These are phyloP conservation scores for Leccinum obscurum DNA, from an alignment of 768 basidiomycete genomes.

Conservation along the genomic window DNA sequence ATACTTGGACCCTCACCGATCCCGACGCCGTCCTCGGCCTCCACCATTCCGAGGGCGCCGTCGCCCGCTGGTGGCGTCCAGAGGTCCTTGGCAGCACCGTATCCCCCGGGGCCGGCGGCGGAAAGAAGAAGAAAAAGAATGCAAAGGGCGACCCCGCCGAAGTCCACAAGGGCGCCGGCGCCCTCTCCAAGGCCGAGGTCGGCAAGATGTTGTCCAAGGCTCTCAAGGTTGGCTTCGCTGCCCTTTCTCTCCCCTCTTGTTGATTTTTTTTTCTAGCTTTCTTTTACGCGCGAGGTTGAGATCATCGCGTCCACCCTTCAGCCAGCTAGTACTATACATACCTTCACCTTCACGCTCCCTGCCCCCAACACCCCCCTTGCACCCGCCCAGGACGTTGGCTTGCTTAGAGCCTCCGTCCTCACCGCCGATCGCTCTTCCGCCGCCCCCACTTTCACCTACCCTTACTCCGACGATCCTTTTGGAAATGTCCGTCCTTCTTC, in stretches of 20 bases:
- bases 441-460: constrained; percentile 65
- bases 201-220: constrained; percentile 90
- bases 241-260: not conserved
- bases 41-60: constrained; percentile 82
- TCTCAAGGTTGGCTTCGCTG: constrained; percentile 61
- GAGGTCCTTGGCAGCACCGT: constrained; percentile 89
- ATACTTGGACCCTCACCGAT: constrained; percentile 89
- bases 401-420: constrained; percentile 74
- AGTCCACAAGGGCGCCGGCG: constrained; percentile 72
- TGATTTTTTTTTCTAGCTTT: constrained; percentile 51
- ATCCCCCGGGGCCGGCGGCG: constrained; percentile 79
- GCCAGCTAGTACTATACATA: constrained; percentile 90
- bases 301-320: constrained; percentile 94
- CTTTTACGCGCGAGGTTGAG: constrained; percentile 90
- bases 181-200: constrained; percentile 82
- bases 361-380: constrained; percentile 75
- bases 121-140: constrained; percentile 68
- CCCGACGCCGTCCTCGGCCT: constrained; percentile 79
- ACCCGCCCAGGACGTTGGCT: constrained; percentile 58
- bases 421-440: constrained; percentile 66
- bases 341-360: constrained; percentile 85
- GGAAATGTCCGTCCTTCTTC: constrained; percentile 47
- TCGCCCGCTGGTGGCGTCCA: constrained; percentile 75
- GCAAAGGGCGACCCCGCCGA: constrained; percentile 56
- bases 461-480: constrained; percentile 77